phyloP scores from a whole-genome alignment of 2,329 filamentous ascomycete genomes.

The Pyrenophora seminiperda region DNA sequence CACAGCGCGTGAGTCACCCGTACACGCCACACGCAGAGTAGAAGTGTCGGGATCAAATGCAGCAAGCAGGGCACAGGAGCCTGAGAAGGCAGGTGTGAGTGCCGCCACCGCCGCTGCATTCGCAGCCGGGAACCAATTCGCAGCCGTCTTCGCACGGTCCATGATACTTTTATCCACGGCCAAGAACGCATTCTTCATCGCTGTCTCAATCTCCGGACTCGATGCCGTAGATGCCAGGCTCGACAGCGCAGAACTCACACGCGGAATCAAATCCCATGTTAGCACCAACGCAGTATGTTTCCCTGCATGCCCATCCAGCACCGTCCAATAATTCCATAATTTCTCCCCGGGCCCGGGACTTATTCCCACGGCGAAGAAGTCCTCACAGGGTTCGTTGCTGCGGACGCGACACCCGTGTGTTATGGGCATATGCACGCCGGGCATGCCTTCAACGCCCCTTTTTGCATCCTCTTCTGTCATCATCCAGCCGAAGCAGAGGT shows the following conservation, averaged over 20 bases:
- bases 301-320: conserved; percentile 59
- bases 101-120: conserved; percentile 33
- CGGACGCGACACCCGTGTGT: conserved; percentile 40
- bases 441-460: conserved; percentile 16
- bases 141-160: conserved; percentile 44
- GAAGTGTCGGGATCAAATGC: conserved; percentile 62
- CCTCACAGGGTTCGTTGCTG: conserved; percentile 43
- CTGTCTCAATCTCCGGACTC: conserved; percentile 57
- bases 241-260: conserved; percentile 48
- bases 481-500: conserved; percentile 36
- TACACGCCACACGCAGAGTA: conserved; percentile 66
- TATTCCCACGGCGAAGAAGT: conserved; percentile 38
- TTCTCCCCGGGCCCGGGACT: conserved; percentile 35
- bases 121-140: conserved; percentile 47
- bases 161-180: conserved; percentile 64
- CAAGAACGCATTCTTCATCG: conserved; percentile 64
- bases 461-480: conserved; percentile 33
- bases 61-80: conserved; percentile 68
- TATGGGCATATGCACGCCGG: conserved; percentile 30
- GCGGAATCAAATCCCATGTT: conserved; percentile 51
- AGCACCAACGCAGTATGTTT: conserved; percentile 51
- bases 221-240: conserved; percentile 41
- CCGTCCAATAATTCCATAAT: conserved; percentile 49
- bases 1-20: conserved; percentile 71
- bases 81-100: conserved; percentile 52